These are phyloP conservation scores for Berkeleyomyces rouxiae DNA, from an alignment of 2,329 filamentous ascomycete genomes.

Conservation along the genomic window DNA sequence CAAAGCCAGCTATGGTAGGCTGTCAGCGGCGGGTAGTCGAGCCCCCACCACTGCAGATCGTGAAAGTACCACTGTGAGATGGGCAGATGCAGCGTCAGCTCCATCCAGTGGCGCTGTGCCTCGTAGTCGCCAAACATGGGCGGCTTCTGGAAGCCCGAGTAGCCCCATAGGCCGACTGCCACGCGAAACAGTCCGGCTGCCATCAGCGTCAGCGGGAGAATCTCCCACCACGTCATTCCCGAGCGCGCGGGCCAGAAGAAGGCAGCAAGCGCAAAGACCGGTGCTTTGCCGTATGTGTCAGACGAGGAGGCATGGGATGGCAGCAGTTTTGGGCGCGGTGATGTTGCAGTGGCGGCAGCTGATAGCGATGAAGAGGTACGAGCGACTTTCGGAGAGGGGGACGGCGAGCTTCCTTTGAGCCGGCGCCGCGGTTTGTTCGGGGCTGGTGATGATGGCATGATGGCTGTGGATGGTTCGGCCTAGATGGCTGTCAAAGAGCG, in stretches of 20 bases:
- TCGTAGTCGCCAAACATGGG: slow-evolving; percentile 97
- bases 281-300: slow-evolving; percentile 32
- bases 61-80: slow-evolving; percentile 96
- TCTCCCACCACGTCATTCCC: slow-evolving; percentile 77
- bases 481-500: neutral
- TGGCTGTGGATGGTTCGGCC: neutral
- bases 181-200: slow-evolving; percentile 80
- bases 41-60: slow-evolving; percentile 90
- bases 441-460: slow-evolving; percentile 35
- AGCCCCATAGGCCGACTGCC: slow-evolving; percentile 84
- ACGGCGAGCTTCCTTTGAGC: slow-evolving; percentile 28
- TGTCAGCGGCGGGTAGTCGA: slow-evolving; percentile 93
- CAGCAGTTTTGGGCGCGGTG: neutral
- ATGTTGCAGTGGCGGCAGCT: neutral
- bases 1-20: slow-evolving; percentile 97
- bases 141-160: slow-evolving; percentile 69
- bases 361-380: slow-evolving; percentile 1
- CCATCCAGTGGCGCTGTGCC: slow-evolving; percentile 98
- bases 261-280: slow-evolving; percentile 79
- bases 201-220: slow-evolving; percentile 78
- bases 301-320: neutral
- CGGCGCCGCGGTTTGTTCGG: slow-evolving; percentile 45
- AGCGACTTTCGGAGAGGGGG: neutral
- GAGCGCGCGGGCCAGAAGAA: slow-evolving; percentile 85
- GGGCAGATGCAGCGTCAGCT: slow-evolving; percentile 76